Conservation (phyloP, 345 rosid genomes). For the Sisymbrium irio region DNA sequence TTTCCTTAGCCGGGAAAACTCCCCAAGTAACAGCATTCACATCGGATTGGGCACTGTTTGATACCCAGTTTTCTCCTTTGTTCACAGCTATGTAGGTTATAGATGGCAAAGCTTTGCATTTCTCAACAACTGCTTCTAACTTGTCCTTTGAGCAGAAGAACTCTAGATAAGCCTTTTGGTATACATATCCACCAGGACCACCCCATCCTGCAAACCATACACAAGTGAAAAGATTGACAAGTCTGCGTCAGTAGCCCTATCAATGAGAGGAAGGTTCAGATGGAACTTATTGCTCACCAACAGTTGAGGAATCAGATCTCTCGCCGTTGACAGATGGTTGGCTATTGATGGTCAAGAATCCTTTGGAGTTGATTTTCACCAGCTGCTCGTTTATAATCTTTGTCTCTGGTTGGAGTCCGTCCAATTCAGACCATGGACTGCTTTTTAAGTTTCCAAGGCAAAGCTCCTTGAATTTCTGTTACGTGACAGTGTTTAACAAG, state of each 20-base stretch:
- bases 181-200: constrained; percentile 89
- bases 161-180: constrained; percentile 95
- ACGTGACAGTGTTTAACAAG: neutral
- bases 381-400: constrained; percentile 82
- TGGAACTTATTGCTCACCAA: constrained; percentile 42
- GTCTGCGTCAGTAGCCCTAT: neutral
- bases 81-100: constrained; percentile 75
- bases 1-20: constrained; percentile 86
- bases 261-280: neutral
- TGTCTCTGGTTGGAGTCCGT: constrained; percentile 92
- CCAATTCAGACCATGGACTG: constrained; percentile 96
- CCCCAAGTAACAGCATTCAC: constrained; percentile 99
- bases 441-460: constrained; percentile 81
- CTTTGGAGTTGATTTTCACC: constrained; percentile 74
- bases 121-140: constrained; percentile 55
- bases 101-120: constrained; percentile 58
- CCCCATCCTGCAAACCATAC: constrained; percentile 79
- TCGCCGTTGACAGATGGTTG: constrained; percentile 93
- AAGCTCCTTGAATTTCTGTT: constrained; percentile 65
- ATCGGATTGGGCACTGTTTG: constrained; percentile 47
- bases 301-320: constrained; percentile 72
- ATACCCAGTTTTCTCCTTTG: constrained; percentile 59
- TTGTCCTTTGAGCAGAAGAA: constrained; percentile 89
- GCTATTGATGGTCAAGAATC: constrained; percentile 95
- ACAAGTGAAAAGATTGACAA: neutral